Evolutionary conservation across 2,329 filamentous ascomycete genomes (phyloP).

Genomic region (Xylaria sp.): DNA sequence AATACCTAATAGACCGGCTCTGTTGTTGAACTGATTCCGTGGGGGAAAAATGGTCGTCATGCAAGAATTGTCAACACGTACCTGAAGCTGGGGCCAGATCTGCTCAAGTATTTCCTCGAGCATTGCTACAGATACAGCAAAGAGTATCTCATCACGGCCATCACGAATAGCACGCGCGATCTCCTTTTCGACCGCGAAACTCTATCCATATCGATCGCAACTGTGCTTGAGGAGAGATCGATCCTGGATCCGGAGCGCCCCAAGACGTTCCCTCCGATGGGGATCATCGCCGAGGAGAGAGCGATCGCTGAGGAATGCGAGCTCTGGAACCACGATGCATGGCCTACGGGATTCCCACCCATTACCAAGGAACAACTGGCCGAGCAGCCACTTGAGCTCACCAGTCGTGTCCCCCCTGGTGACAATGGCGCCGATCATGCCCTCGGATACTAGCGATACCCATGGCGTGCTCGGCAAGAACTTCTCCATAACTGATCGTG

Average conservation of each 20-base stretch:
- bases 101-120: slow-evolving; percentile 57
- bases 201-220: slow-evolving; percentile 35
- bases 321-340: slow-evolving; percentile 33
- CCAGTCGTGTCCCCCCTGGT: slow-evolving; percentile 29
- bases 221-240: slow-evolving; percentile 39
- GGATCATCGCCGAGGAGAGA: slow-evolving; percentile 39
- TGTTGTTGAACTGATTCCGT: slow-evolving; percentile 36
- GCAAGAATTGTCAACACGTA: slow-evolving; percentile 45
- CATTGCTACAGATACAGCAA: slow-evolving; percentile 54
- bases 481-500: background rate
- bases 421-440: slow-evolving; percentile 36
- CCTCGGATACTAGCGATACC: slow-evolving; percentile 6
- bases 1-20: slow-evolving; percentile 17
- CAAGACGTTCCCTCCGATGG: slow-evolving; percentile 30
- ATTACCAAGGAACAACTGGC: slow-evolving; percentile 27
- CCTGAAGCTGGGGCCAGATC: slow-evolving; percentile 55
- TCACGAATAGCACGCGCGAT: slow-evolving; percentile 47
- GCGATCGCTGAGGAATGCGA: slow-evolving; percentile 21
- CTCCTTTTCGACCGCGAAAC: slow-evolving; percentile 49
- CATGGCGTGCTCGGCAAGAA: slow-evolving; percentile 25
- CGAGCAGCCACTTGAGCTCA: slow-evolving; percentile 28
- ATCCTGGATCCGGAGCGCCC: slow-evolving; percentile 25
- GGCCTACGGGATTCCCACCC: slow-evolving; percentile 34
- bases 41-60: slow-evolving; percentile 40
- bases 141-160: slow-evolving; percentile 50